Evolutionary conservation across 2,329 filamentous ascomycete genomes (phyloP).

Genomic region (Plectosphaerella plurivora): DNA sequence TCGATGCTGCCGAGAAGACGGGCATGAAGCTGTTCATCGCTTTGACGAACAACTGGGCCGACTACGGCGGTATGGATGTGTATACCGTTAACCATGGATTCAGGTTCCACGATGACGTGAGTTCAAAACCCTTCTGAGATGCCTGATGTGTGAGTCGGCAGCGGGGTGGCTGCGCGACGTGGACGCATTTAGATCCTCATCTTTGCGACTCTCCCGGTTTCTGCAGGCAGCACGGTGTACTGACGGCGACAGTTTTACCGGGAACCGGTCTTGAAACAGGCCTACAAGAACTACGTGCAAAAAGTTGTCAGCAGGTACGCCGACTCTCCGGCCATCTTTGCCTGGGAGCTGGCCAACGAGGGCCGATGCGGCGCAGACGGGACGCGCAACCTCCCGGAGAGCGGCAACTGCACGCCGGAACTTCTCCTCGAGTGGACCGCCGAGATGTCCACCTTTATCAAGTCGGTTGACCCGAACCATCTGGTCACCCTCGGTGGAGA

Average conservation of each 20-base stretch:
- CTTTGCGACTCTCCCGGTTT: too few species aligned
- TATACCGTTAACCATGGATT: conserved; percentile 52
- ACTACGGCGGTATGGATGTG: conserved; percentile 56
- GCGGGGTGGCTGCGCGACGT: not conserved
- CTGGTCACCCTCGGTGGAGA: conserved; percentile 54
- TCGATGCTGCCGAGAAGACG: conserved; percentile 41
- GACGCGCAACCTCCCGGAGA: conserved; percentile 38
- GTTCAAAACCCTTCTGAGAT: conserved; percentile 7
- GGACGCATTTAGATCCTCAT: not conserved
- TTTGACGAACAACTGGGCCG: conserved; percentile 55
- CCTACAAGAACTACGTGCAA: conserved; percentile 54
- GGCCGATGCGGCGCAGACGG: conserved; percentile 42
- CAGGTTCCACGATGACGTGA: conserved; percentile 43
- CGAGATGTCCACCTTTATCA: conserved; percentile 51
- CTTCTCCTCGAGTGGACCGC: conserved; percentile 42
- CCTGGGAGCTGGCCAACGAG: conserved; percentile 66
- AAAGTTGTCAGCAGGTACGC: conserved; percentile 56
- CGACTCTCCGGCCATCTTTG: conserved; percentile 55
- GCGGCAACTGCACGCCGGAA: conserved; percentile 31
- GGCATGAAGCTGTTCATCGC: conserved; percentile 50
- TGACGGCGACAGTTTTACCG: conserved; percentile 37
- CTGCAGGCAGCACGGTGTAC: not conserved
- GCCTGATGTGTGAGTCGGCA: too few species aligned
- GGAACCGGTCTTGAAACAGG: conserved; percentile 43
- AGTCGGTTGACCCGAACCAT: conserved; percentile 44